Percentiles rank a stretch among this genome's conserved stretches.
Evolutionary conservation across 352 stramenopile species (phyloP).

Genomic region (Saprolegnia diclina): DNA sequence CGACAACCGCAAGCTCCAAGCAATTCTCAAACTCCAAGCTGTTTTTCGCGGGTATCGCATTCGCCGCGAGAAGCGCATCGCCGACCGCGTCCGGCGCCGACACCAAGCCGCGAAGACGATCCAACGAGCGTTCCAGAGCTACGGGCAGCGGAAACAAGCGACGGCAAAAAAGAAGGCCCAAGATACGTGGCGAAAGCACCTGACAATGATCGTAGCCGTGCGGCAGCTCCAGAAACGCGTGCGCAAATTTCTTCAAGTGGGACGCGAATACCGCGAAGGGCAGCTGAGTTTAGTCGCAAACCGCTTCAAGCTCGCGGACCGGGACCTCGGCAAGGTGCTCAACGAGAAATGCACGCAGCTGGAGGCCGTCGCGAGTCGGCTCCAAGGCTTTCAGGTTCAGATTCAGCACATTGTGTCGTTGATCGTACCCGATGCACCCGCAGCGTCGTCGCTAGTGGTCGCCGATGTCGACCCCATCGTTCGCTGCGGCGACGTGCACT

Average conservation of each 20-base stretch:
- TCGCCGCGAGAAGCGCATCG: background rate
- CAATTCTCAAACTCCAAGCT: background rate
- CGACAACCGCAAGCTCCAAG: constrained; percentile 4
- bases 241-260: constrained; percentile 4
- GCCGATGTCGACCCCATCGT: background rate
- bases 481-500: background rate
- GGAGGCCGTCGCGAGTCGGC: background rate
- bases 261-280: background rate
- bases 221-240: background rate
- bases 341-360: background rate
- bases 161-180: background rate
- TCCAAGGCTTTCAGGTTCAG: background rate
- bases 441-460: too few relatives aligned
- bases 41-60: constrained; percentile 7
- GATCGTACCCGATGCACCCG: background rate
- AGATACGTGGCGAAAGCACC: background rate
- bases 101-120: background rate
- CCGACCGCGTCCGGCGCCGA: background rate
- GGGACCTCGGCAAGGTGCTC: background rate
- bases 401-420: background rate
- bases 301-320: constrained; percentile 7
- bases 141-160: background rate
- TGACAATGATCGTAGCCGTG: background rate
- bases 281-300: background rate
- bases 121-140: background rate